Evolutionary conservation across 2,329 filamentous ascomycete species (phyloP), one percentile per base, ranked within the genome.

Genomic region (Colletotrichum tanaceti): DNA sequence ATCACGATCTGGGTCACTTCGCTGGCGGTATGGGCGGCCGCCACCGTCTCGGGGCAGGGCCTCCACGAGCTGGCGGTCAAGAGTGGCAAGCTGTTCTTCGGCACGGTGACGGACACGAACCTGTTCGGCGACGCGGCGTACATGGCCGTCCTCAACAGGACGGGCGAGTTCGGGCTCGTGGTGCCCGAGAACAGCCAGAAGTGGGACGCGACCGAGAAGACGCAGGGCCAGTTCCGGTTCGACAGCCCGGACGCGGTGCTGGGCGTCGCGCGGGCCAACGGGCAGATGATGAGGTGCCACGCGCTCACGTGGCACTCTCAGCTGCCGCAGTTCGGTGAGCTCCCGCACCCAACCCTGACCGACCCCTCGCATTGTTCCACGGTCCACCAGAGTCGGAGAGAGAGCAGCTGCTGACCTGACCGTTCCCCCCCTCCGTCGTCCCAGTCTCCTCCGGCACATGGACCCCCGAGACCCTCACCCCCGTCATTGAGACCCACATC

Each of bases 291-390:
- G 24, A 82, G 89, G 61, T 91, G 89, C 76, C 89, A 91, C 75
- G 87, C 88, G 1, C 84, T 90, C 7, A 81, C 89, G 58, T 92
- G 89, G 89, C 84, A 91, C 79, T 85, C 81, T 43, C 86, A 88
- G 76, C 80, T 88, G n/a, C 84, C 85, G 1, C 75, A 77, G 38
- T 91, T 69, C 9, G 66, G 66, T 62, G 43, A 13, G 49, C n/a
- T 47, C 22, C 7, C 24, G 4, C 13, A 14, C 2, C 5, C 5
- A 2, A 3, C 20, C n/a, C n/a, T n/a, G n/a, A n/a, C 10, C n/a
- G 0, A 3, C 13, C 32, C 13, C 5, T 5, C 86, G 28, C 28
- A 7, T 89, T n/a, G n/a, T n/a, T n/a, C n/a, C n/a, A n/a, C n/a
- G n/a, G n/a, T 75, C 81, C 74, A 10, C 84, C 88, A 74, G 83